These are phyloP conservation scores for Imleria badia DNA, from an alignment of 768 basidiomycete species.

Conservation along the genomic window DNA sequence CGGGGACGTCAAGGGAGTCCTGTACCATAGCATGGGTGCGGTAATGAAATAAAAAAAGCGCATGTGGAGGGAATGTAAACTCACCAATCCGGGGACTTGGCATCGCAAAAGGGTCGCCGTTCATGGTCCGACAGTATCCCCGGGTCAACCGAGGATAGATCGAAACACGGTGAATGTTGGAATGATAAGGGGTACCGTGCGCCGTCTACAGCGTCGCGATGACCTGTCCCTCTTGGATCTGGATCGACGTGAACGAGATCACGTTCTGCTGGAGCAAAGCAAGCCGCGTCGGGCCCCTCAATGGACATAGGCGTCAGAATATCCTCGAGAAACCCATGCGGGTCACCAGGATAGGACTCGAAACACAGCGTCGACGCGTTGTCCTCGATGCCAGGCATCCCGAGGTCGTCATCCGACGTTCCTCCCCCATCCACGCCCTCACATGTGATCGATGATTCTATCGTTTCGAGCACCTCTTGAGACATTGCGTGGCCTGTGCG, in stretches of 20 bases:
- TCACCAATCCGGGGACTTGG: background rate
- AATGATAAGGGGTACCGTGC: background rate
- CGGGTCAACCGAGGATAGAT: background rate
- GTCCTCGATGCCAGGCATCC: background rate
- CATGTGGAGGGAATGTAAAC: background rate
- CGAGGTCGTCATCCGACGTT: background rate
- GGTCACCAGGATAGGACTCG: slow-evolving; percentile 47
- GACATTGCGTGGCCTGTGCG: background rate
- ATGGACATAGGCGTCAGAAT: background rate
- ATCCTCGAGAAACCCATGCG: slow-evolving; percentile 37
- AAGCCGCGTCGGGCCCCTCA: background rate
- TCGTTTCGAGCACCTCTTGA: background rate
- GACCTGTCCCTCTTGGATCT: background rate
- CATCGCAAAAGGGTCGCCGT: background rate
- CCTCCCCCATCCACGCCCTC: no score
- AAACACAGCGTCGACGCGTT: background rate
- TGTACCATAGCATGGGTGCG: background rate
- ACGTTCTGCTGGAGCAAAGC: no score
- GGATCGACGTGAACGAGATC: background rate
- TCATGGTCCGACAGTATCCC: no score
- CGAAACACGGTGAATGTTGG: background rate
- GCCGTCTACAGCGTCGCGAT: background rate
- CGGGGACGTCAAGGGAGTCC: slow-evolving; percentile 5
- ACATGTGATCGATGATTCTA: background rate
- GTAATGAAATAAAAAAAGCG: no score